Base-by-base conservation (phyloP, 495 filamentous ascomycete species). In the Daldinia bambusicola region DNA sequence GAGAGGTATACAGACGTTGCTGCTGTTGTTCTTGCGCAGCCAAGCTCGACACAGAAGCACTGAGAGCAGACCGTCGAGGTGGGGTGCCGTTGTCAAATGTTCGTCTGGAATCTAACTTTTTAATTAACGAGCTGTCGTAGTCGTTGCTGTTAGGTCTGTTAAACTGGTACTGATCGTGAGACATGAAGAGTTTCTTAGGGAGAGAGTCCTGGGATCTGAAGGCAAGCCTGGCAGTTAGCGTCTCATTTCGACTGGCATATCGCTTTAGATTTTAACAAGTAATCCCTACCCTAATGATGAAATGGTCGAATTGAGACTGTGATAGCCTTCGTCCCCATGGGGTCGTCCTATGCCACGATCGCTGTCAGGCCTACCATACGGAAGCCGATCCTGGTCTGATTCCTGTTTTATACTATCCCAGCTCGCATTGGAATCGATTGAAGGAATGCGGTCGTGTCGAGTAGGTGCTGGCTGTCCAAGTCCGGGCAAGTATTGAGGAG, bases 51-150 rank as follows among this genome's bases (percentile, higher is more conserved):
- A 86, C 76, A 9, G 87, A 82, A 38, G 81, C 78, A 67, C 83
- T 85, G 55, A 86, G 81, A 41, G 84, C 85, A 5, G 83, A 85
- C 58, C 85, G 84, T 32, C 85, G 80, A 66, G 88, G 78, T 71
- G 81, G 84, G 0, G 88, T 86, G 34, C 81, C 71, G 80, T 75
- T 89, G 81, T 71, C 88, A 84, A 40, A 86, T 69, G 69, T 88
- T 86, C 76, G 88, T 82, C 61, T 85, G 76, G 80, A 89, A 86
- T 81, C 92, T 82, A 82, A 89, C 75, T 92, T 94, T 51, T 91
- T 92, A 30, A 95, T 79, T 57, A 95, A 80, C 64, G 90, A 89
- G 75, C 90, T 90, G 71, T 96, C 93, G 74, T 95, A 95, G 31
- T 88, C 87, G 71, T 92, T 88, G 14, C 87, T 90, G 7, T 86